Base-by-base conservation (phyloP, 2,329 filamentous ascomycete genomes). In the Colletotrichum musicola region DNA sequence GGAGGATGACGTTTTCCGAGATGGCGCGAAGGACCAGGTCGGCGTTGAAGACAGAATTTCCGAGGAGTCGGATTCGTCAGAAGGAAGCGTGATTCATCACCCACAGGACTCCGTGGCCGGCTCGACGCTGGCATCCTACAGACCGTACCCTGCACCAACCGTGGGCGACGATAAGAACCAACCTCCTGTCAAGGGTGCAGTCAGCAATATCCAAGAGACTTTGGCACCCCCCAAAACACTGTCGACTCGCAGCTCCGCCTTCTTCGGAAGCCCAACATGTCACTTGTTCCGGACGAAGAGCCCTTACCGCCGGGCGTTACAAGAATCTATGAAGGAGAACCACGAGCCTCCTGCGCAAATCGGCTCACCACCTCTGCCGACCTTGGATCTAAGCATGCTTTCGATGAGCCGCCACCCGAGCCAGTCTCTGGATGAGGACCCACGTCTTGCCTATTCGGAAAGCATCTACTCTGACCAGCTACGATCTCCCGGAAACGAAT, bases 261-360 rank as follows among this genome's bases (percentile, higher is more conserved):
- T 87, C 71, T 87, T 87, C 71, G 84, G 82, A 1, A 88, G 86
- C 51, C 83, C 84, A 2, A 77, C 81, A 1, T 82, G 81, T 16
- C 83, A 86, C 68, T 76, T 88, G 1, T 88, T 89, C 68, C 81
- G 86, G 30, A 85, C 85, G 0, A 78, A 82, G 27, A 90, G 87
- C 62, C 86, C 87, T 0, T 90, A 86, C 71, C 83, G 87, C 3
- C 83, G 83, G 27, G 84, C 83, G 2, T 73, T 90, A 38, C 82
- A 80, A 51, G 81, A 82, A 57, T 84, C 77, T 1, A 86, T 87
- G 72, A 77, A 79, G 63, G 73, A 77, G 7, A 78, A 78, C 16
- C 73, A 38, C 4, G 54, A 80, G 7, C 74, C 76, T 16, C 70
- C 68, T 2, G 70, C 75, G 5, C 65, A 72, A 3, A 64, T 66